phyloP scores from a whole-genome alignment of 75 land plant species.

The Adiantum capillusveneris region DNA sequence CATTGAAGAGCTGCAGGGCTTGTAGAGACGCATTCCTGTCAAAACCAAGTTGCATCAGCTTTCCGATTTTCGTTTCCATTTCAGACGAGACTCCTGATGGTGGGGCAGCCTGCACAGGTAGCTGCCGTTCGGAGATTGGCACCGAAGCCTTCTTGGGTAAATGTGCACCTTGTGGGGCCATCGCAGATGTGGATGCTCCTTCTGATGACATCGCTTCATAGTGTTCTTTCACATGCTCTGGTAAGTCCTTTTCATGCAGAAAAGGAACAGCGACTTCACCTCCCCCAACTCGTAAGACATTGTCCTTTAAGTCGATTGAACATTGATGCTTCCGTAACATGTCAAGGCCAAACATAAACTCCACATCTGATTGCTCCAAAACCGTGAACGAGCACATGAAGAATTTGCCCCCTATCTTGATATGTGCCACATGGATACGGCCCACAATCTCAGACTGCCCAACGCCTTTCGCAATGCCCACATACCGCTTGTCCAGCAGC shows the following conservation, averaged over 20 bases:
- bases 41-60: slow-evolving; percentile 87
- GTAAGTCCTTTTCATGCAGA: slow-evolving; percentile 29
- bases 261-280: slow-evolving; percentile 95
- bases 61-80: slow-evolving; percentile 61
- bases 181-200: too few species aligned
- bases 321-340: slow-evolving; percentile 99
- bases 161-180: too few species aligned
- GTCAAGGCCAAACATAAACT: slow-evolving; percentile 94
- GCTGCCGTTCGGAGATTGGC: too few species aligned
- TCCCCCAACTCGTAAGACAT: slow-evolving; percentile 91
- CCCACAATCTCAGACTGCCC: slow-evolving; percentile 93
- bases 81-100: slow-evolving; percentile 18
- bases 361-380: slow-evolving; percentile 84
- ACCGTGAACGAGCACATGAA: slow-evolving; percentile 88
- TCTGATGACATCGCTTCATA: neutral
- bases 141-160: too few species aligned
- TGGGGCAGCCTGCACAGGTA: too few species aligned
- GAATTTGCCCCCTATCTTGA: slow-evolving; percentile 80
- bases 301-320: slow-evolving; percentile 82
- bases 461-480: slow-evolving; percentile 91
- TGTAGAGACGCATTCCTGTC: slow-evolving; percentile 52
- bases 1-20: slow-evolving; percentile 74
- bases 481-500: slow-evolving; percentile 75
- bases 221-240: neutral
- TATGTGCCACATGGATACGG: slow-evolving; percentile 94